Base-by-base conservation (phyloP, 2,329 filamentous ascomycete genomes). In the Thelonectria rubi region DNA sequence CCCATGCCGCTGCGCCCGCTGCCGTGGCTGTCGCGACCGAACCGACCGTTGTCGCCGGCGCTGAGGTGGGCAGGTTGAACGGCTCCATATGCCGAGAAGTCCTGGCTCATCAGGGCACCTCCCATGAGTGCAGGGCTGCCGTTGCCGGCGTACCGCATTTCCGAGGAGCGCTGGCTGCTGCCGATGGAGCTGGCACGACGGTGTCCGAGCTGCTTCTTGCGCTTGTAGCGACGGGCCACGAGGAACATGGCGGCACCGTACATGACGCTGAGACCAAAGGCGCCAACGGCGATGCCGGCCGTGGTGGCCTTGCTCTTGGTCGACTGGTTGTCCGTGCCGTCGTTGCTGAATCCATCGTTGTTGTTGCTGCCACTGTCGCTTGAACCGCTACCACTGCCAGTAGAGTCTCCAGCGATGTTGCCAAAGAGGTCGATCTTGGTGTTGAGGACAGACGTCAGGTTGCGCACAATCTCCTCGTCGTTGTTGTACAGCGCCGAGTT, bases 211-310 rank as follows among this genome's bases (percentile, higher is more conserved):
- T 88, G 86, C 79, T 88, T 90, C 84, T 91, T 93, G 81, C 91
- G 90, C 84, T 94, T 92, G 85, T 97, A 97, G 62, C 94, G 87
- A 64, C 93, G 89, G 51, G 94, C 94, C 68, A 97, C 88, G 72
- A 95, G 89, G 81, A 97, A 94, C 94, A 97, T 97, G 76, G 92
- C 93, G 12, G 91, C 92, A 73, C 93, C 94, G 69, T 97, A 97
- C n/a, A 93, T 89, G 52, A 89, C 91, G 43, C 92, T 92, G 72
- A 93, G 89, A 45, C 86, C 86, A 32, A 94, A 87, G 24, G 92
- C 90, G 71, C 92, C 92, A 20, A 92, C 84, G 58, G 90, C 92
- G 72, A 97, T 88, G 66, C 86, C 88, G 21, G 85, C 86, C 1
- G 85, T 88, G 34, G 88, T 89, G 43, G 86, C 88, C 71, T 82